phyloP scores from a whole-genome alignment of 2,329 filamentous ascomycete species.

The Amauroascus verrucosus region DNA sequence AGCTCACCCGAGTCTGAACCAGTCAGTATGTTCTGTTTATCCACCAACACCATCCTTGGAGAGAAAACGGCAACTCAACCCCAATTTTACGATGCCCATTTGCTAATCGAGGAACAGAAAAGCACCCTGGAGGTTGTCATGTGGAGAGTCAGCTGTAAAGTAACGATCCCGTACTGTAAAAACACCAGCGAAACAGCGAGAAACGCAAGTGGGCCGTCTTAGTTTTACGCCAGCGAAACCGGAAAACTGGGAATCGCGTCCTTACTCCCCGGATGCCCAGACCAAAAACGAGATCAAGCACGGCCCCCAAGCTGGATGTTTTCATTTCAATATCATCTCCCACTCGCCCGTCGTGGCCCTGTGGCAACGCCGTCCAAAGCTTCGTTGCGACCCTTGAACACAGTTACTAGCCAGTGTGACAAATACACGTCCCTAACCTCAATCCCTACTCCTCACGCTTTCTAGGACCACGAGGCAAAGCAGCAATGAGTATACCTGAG shows the following conservation, averaged over 20 bases:
- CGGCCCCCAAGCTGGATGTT: background rate
- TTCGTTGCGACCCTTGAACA: too few species aligned
- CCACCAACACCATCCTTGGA: background rate
- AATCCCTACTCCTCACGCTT: too few species aligned
- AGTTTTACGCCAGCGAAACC: background rate
- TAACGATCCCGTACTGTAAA: too few species aligned
- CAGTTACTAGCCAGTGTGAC: too few species aligned
- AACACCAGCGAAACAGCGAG: background rate
- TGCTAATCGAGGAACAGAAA: background rate
- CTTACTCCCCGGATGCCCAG: conserved; percentile 7
- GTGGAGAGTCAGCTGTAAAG: too few species aligned
- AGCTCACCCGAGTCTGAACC: background rate
- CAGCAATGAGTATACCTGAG: too few species aligned
- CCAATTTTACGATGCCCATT: too few species aligned
- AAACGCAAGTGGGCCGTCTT: too few species aligned
- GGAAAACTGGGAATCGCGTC: background rate
- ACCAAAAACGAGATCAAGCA: background rate
- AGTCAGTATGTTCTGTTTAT: background rate
- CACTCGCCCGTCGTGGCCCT: background rate
- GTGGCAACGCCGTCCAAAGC: background rate
- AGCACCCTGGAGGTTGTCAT: too few species aligned
- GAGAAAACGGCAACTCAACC: background rate
- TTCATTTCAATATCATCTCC: background rate
- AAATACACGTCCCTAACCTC: too few species aligned
- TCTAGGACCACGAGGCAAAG: too few species aligned